phyloP scores from a whole-genome alignment of 2,329 filamentous ascomycete genomes.

The Epichloe brachyelytri region DNA sequence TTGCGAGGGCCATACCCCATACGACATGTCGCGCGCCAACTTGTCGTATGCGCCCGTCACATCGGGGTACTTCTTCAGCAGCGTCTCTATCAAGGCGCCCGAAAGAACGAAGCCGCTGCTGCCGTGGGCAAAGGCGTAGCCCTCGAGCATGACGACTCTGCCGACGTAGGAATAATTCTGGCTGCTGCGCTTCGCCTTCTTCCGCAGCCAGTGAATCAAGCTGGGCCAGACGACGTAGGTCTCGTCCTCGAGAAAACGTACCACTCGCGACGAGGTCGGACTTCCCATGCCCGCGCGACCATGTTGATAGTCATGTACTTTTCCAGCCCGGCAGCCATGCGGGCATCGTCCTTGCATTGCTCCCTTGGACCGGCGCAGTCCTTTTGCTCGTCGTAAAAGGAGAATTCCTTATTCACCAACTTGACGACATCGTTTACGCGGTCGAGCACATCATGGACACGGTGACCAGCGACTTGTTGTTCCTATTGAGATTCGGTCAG shows the following conservation, averaged over 20 bases:
- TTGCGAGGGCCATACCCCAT: conserved; percentile 40
- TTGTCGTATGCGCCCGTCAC: conserved; percentile 34
- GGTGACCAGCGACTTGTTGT: conserved; percentile 34
- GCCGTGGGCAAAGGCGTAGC: conserved; percentile 40
- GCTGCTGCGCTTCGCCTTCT: conserved; percentile 26
- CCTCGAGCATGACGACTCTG: conserved; percentile 33
- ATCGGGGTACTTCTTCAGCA: conserved; percentile 29
- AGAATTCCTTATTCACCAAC: conserved; percentile 29
- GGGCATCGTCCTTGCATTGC: conserved; percentile 24
- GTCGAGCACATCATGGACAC: conserved; percentile 28
- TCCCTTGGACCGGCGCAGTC: conserved; percentile 34
- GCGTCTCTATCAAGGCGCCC: conserved; percentile 34
- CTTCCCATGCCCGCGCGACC: conserved; percentile 39
- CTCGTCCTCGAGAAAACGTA: conserved; percentile 47
- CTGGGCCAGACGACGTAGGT: conserved; percentile 45
- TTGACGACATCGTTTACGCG: conserved; percentile 25
- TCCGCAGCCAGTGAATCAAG: conserved; percentile 35
- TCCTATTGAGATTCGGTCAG: conserved; percentile 20
- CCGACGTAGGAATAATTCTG: conserved; percentile 36
- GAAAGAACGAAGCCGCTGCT: conserved; percentile 46
- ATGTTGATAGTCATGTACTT: conserved; percentile 51
- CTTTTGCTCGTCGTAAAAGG: conserved; percentile 31
- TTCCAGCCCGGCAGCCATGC: conserved; percentile 39
- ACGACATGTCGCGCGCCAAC: conserved; percentile 31
- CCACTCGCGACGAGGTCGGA: conserved; percentile 41